Evolutionary conservation across 2,329 filamentous ascomycete species (phyloP), one percentile per base, ranked within the genome.

Genomic region (Colletotrichum cordylinicola): DNA sequence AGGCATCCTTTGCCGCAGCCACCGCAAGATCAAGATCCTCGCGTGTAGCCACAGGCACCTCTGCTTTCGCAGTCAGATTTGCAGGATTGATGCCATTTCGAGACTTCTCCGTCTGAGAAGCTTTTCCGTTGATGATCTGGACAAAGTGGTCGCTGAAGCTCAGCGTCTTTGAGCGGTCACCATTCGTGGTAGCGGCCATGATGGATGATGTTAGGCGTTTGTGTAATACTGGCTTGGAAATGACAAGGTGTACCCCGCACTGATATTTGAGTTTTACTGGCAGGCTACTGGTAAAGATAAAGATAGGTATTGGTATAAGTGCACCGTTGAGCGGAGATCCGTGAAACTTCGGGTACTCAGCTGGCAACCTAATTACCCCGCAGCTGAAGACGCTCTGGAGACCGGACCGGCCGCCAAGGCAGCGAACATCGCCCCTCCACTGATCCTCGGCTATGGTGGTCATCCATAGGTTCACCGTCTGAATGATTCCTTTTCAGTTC

Each of bases 71-170:
- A 21, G n/a, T 52, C 43, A 52, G 43, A n/a, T 52, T 52, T 52
- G 43, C 43, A 21, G 43, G 43, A 52, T 52, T 52, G 43, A 52
- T 8, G n/a, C 43, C 43, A 52, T 52, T 21, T 52, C 43, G 43
- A 21, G n/a, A 21, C 43, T 52, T 52, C 43, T 52, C 43, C 6
- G n/a, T 52, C 43, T 8, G n/a, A 52, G 43, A 52, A 52, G 43
- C 10, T 21, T 52, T 52, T 21, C 43, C 43, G 75, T 89, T 85
- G 76, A 91, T 86, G 67, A 89, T 62, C 6, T 73, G 70, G 8
- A 73, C 65, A 33, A 69, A 73, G 9, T 12, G 8, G 16, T 48
- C 21, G 48, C 65, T 31, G 24, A 35, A 65, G 61, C 60, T 62
- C 29, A 62, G 60, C 60, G 33, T 37, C 60, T 52, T 52, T 21